Evolutionary conservation across 1,284 basidiomycete species (phyloP), one percentile per base, ranked within the genome.

Genomic region (Xerocomus tenax): DNA sequence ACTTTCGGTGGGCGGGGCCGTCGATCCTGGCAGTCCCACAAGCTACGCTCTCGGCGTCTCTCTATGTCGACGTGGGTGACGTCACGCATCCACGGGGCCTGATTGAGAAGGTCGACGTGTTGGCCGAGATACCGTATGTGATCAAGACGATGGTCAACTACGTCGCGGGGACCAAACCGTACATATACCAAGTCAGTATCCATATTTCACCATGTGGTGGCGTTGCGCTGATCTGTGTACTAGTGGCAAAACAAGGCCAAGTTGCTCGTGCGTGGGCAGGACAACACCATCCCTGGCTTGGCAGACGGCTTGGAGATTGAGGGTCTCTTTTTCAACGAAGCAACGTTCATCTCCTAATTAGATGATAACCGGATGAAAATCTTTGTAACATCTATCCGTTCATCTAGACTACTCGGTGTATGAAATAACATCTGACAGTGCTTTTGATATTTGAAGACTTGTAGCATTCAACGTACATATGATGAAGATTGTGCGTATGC

Each of bases 71-170:
- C 53, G 69, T 86, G n/a, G 87, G 87, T 15, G 50, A 68, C 58
- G 61, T 69, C 58, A 57, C 70, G 55, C 65, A 70, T 55, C 65
- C 84, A 49, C 82, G 83, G 41, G 94, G 94, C 0, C 71, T 98
- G 63, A 81, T 98, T 42, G 93, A 98, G 70, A 98, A 98, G 74
- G 91, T 98, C 15, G 94, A 98, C 61, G 84, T 98, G 1, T 77
- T 99, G 15, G 92, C 88, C 4, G 94, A 98, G 73, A 93, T 99
- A 59, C 96, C 96, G 8, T 86, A 87, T 57, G 82, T 96, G 52
- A 71, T 95, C 61, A 90, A 91, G 72, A 82, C 89, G 64, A 80
- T 92, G 57, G 85, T 95, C 55, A 91, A 85, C 66, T 93, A 92
- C 59, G 90, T 91, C 28, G 86, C 91, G 32, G 88, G 91, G 28